Percentiles rank a stretch among this genome's conserved stretches.
Evolutionary conservation across 768 basidiomycete species (phyloP).

Genomic region (Chalciporus piperatus): DNA sequence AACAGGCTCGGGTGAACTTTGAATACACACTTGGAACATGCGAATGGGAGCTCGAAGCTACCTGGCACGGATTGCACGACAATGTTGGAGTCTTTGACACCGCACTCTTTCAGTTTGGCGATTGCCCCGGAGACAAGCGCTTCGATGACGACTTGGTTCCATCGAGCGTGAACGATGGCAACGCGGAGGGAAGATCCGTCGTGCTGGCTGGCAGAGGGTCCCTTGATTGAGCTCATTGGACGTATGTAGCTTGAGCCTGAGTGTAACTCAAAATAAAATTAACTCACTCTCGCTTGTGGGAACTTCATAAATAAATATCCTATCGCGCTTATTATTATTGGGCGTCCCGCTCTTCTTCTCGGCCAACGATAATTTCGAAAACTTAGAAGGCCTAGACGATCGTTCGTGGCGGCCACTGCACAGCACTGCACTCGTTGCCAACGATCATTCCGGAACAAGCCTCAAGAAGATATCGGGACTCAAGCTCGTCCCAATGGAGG

Average conservation of each 20-base stretch:
- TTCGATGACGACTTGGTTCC: constrained; percentile 89
- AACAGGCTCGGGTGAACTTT: neutral
- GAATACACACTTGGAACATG: constrained; percentile 71
- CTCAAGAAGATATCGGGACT: neutral
- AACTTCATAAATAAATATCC: neutral
- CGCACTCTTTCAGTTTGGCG: constrained; percentile 74
- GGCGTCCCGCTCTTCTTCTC: too few relatives aligned
- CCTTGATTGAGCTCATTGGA: constrained; percentile 63
- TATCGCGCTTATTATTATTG: too few relatives aligned
- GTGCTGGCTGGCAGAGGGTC: constrained; percentile 57
- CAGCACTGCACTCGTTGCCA: too few relatives aligned
- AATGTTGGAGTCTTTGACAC: constrained; percentile 90
- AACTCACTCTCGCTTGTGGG: constrained; percentile 13
- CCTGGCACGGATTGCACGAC: constrained; percentile 91
- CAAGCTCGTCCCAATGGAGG: constrained; percentile 39
- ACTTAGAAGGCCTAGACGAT: too few relatives aligned
- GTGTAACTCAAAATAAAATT: too few relatives aligned
- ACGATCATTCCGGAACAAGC: neutral
- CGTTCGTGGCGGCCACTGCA: too few relatives aligned
- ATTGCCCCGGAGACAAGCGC: constrained; percentile 80
- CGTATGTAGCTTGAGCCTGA: too few relatives aligned
- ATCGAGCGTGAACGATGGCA: constrained; percentile 93
- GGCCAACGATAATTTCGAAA: too few relatives aligned
- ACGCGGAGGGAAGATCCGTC: constrained; percentile 83
- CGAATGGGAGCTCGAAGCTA: constrained; percentile 89